These are phyloP conservation scores for Gossypium longicalyx DNA, from an alignment of 345 rosid genomes.

Conservation along the genomic window DNA sequence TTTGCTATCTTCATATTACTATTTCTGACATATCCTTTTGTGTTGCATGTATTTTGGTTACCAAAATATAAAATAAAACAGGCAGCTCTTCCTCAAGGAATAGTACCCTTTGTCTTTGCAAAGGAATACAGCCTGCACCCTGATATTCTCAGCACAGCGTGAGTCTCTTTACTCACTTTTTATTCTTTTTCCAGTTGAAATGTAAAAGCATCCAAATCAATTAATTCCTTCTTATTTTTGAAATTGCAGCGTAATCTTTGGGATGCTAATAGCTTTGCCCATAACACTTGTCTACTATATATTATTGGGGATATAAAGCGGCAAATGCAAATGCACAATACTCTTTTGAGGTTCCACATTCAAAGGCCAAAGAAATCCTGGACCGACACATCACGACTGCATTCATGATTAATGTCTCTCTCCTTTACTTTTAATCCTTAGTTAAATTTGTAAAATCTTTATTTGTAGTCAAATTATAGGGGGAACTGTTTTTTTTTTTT, in stretches of 20 bases:
- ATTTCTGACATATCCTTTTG: too few relatives aligned
- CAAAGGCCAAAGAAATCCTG: background rate
- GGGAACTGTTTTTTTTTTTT: background rate
- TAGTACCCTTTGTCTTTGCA: conserved; percentile 83
- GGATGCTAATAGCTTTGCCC: conserved; percentile 95
- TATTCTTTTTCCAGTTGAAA: background rate
- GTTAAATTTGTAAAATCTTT: conserved; percentile 35
- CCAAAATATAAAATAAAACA: conserved; percentile 27
- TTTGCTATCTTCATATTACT: too few relatives aligned
- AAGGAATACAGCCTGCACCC: conserved; percentile 78
- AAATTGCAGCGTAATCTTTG: conserved; percentile 81
- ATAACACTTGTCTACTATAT: conserved; percentile 92
- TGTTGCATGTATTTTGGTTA: background rate
- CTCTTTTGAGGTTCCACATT: background rate
- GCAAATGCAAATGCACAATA: background rate
- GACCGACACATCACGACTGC: background rate
- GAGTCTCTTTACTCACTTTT: conserved; percentile 15
- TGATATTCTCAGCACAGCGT: conserved; percentile 78
- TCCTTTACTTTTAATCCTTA: conserved; percentile 9
- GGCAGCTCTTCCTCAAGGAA: conserved; percentile 84
- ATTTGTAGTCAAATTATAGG: conserved; percentile 24
- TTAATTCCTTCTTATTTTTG: conserved; percentile 1
- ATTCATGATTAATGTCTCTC: conserved; percentile 10
- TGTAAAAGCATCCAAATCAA: too few relatives aligned
- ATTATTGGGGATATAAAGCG: conserved; percentile 58